Evolutionary conservation across 1,139 yeast species (phyloP).

Genomic region (Lodderomyces orthopsilosis): DNA sequence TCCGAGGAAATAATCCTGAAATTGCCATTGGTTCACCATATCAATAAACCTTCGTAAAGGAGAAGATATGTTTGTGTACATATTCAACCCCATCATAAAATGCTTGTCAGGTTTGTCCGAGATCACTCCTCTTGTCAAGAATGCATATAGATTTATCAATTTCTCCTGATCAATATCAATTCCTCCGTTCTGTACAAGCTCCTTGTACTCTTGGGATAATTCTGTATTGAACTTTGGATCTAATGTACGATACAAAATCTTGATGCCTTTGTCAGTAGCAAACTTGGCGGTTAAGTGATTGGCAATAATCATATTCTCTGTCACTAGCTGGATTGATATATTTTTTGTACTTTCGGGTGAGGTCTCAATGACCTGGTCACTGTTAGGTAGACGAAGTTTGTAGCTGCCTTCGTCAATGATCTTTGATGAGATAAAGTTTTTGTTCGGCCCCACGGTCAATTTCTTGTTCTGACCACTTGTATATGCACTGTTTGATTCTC

Average conservation of each 20-base stretch:
- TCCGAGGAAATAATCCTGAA: slow-evolving; percentile 26
- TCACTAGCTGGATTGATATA: slow-evolving; percentile 45
- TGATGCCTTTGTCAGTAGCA: slow-evolving; percentile 45
- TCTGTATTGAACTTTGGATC: slow-evolving; percentile 26
- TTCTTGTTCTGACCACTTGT: slow-evolving; percentile 1
- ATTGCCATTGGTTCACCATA: slow-evolving; percentile 67
- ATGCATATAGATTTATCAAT: slow-evolving; percentile 14
- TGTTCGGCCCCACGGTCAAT: slow-evolving; percentile 1
- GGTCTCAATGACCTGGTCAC: slow-evolving; percentile 4
- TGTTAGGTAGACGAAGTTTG: not conserved
- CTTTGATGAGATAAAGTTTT: too few species aligned
- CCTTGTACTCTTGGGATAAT: slow-evolving; percentile 40
- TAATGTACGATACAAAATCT: slow-evolving; percentile 53
- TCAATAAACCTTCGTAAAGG: slow-evolving; percentile 90
- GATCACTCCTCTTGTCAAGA: slow-evolving; percentile 24
- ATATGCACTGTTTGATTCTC: slow-evolving; percentile 8
- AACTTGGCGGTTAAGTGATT: slow-evolving; percentile 60
- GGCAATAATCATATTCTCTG: slow-evolving; percentile 80
- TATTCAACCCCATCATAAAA: slow-evolving; percentile 58
- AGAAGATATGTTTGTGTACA: slow-evolving; percentile 79
- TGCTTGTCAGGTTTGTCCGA: slow-evolving; percentile 44
- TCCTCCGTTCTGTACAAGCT: not conserved
- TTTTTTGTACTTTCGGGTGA: not conserved
- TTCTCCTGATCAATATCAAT: slow-evolving; percentile 17
- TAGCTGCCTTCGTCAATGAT: not conserved